These are phyloP conservation scores for Suillus spraguei DNA, from an alignment of 768 basidiomycete species.

Conservation along the genomic window DNA sequence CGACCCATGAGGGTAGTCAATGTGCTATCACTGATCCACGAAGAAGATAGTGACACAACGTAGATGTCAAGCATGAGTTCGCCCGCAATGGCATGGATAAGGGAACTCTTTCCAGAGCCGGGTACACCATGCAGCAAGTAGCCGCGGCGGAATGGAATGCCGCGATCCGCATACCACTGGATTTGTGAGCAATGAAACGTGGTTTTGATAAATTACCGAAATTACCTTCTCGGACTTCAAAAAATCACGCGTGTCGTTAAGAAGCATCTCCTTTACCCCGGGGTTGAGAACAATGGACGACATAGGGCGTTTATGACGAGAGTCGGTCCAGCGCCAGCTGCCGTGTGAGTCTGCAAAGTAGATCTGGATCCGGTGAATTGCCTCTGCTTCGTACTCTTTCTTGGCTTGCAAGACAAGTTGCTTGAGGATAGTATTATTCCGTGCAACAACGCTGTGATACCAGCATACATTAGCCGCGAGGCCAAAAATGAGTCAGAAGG, in stretches of 20 bases:
- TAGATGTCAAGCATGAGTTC: slow-evolving; percentile 91
- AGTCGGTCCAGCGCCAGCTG: slow-evolving; percentile 87
- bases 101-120: slow-evolving; percentile 84
- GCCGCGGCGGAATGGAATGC: slow-evolving; percentile 89
- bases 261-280: slow-evolving; percentile 88
- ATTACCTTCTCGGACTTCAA: slow-evolving; percentile 78
- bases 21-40: slow-evolving; percentile 88
- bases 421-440: slow-evolving; percentile 82
- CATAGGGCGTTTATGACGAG: slow-evolving; percentile 87
- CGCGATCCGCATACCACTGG: slow-evolving; percentile 92
- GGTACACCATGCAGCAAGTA: slow-evolving; percentile 85
- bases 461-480: slow-evolving; percentile 18
- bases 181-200: slow-evolving; percentile 11
- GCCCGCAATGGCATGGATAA: slow-evolving; percentile 88
- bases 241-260: slow-evolving; percentile 82
- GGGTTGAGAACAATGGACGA: slow-evolving; percentile 84
- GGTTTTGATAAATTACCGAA: slow-evolving; percentile 13
- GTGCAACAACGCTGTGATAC: slow-evolving; percentile 69
- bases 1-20: slow-evolving; percentile 85
- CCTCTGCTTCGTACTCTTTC: slow-evolving; percentile 85
- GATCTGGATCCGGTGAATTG: slow-evolving; percentile 84
- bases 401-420: slow-evolving; percentile 91
- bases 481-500: slow-evolving; percentile 7
- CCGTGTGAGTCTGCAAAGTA: slow-evolving; percentile 90
- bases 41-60: slow-evolving; percentile 82